Evolutionary conservation across 2,329 filamentous ascomycete genomes (phyloP), one percentile per base, ranked within the genome.

Genomic region (Mycosphaerelloides madeirae): DNA sequence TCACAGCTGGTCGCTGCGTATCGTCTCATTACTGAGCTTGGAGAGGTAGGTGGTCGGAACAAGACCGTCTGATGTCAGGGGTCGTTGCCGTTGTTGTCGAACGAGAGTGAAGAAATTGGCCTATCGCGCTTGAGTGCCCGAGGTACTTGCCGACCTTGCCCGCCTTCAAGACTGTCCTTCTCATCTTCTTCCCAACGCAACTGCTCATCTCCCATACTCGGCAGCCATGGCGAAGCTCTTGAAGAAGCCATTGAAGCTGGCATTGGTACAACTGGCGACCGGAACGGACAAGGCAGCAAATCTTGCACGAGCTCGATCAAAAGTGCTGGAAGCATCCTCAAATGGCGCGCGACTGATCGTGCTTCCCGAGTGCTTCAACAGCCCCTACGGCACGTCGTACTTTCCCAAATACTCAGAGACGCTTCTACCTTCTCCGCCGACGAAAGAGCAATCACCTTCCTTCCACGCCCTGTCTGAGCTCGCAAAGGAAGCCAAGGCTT

Each of bases 281-380:
- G 62, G 60, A 50, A 70, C 84, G 53, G 87, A 95, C 73, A 98
- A 98, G 73, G 65, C 81, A 9, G 77, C 78, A 55, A 98, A 98
- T 70, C 87, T 98, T 52, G 64, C 76, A 16, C 84, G 84, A 65
- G 91, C 93, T 11, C 84, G 86, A 45, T 75, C 77, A 33, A 90
- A 93, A 65, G 89, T 97, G 46, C 78, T 88, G 51, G 83, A 88
- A 65, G 91, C 93, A 4, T 84, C 88, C 18, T 67, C 73, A 19
- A 72, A 72, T 3, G 91, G 91, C 55, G 88, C 91, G 48, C 81
- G 85, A 45, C 81, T 98, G 48, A 83, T 97, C 54, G 87, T 97
- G 25, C 79, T 97, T 16, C 91, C 91, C 29, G 93, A 98, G 73
- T 98, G 93, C 76, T 98, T 98, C 81, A 98, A 98, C 74, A 94